Conservation (phyloP, 2,329 filamentous ascomycete species). For the Diaporthe eres region DNA sequence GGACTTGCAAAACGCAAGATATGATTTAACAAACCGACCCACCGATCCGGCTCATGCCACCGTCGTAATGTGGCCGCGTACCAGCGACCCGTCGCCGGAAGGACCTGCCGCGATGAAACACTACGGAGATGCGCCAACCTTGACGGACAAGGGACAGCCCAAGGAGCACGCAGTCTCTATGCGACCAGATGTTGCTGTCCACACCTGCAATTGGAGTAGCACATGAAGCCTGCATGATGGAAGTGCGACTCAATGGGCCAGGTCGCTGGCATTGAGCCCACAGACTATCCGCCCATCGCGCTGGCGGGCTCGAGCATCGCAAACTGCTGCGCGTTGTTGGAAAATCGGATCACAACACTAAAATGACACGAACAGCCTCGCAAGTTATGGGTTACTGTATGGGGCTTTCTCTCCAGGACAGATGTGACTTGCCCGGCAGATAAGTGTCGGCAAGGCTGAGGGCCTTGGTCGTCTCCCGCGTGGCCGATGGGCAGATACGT, state of each 20-base stretch:
- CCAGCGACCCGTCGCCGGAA: not conserved
- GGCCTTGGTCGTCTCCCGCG: not conserved
- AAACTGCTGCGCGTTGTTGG: not conserved
- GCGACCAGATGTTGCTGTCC: accelerated
- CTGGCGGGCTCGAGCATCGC: not conserved
- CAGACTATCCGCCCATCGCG: not conserved
- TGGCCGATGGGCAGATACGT: not conserved
- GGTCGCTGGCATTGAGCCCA: not conserved
- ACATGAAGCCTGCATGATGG: not conserved
- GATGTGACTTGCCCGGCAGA: not conserved
- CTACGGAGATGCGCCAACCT: not conserved
- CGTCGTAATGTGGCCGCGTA: conserved; percentile 9
- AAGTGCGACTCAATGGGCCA: not conserved
- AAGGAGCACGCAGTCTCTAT: not conserved
- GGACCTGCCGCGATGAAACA: not conserved
- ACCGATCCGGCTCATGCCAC: not conserved
- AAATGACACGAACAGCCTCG: accelerated
- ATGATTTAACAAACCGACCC: not conserved
- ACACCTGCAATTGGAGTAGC: not conserved
- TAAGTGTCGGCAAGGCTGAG: not conserved
- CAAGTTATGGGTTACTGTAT: no score
- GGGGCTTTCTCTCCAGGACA: not conserved
- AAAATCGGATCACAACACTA: not conserved
- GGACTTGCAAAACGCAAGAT: not conserved
- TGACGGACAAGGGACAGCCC: not conserved